Conservation (phyloP, 176 grass and related monocot species). For the Thinopyrum elongatum region DNA sequence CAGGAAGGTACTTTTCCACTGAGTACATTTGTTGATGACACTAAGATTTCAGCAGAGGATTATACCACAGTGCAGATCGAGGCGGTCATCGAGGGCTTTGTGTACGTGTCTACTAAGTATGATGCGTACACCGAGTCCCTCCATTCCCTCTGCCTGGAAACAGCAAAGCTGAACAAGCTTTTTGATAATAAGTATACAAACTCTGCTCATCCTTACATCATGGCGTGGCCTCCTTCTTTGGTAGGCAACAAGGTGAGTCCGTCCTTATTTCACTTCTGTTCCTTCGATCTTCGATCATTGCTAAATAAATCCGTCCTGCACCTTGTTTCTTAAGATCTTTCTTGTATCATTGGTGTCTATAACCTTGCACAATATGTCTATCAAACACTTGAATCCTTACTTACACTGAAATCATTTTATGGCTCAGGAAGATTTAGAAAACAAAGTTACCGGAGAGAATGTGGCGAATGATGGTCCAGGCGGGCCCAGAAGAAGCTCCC, state of each 20-base stretch:
- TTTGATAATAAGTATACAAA: no score
- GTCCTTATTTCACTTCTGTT: not conserved
- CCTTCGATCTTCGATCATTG: no score
- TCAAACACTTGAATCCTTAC: no score
- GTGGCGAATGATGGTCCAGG: not conserved
- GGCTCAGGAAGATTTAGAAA: no score
- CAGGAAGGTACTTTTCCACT: not conserved
- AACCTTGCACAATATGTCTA: no score
- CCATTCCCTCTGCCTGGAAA: not conserved
- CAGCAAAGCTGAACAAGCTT: not conserved
- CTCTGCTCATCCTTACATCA: not conserved
- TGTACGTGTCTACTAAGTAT: not conserved
- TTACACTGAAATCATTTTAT: no score
- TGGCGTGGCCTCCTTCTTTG: not conserved
- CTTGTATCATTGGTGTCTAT: no score
- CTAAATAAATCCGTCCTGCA: no score
- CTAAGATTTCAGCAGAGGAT: not conserved
- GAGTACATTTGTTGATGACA: not conserved
- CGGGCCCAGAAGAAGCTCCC: not conserved
- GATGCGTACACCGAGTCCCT: not conserved
- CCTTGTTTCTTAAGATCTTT: no score
- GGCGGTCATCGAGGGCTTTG: not conserved
- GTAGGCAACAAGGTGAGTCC: not conserved
- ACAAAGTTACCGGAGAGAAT: not conserved
- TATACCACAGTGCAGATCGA: not conserved